Conservation (phyloP, 2,329 filamentous ascomycete genomes). For the Botrytis elliptica region DNA sequence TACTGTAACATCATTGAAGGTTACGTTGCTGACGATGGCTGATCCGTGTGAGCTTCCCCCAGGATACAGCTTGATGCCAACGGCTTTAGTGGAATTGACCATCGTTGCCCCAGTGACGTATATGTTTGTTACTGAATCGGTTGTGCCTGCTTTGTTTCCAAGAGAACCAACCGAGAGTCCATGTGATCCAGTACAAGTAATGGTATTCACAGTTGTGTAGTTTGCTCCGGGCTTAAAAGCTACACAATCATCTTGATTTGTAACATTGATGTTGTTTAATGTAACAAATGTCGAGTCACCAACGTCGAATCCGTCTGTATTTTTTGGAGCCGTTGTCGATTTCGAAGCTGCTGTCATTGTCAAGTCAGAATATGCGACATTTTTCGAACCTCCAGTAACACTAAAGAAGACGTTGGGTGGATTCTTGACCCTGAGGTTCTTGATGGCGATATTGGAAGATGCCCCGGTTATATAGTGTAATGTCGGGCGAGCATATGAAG, state of each 20-base stretch:
- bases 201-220: slow-evolving; percentile 43
- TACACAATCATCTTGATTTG: slow-evolving; percentile 59
- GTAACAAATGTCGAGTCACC: slow-evolving; percentile 47
- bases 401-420: slow-evolving; percentile 48
- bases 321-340: slow-evolving; percentile 45
- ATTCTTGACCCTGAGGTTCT: slow-evolving; percentile 43
- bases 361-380: slow-evolving; percentile 42
- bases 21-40: slow-evolving; percentile 45
- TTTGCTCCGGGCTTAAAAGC: slow-evolving; percentile 56
- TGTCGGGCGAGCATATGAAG: slow-evolving; percentile 43
- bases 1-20: slow-evolving; percentile 42
- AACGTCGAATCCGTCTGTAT: slow-evolving; percentile 55
- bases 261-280: slow-evolving; percentile 50
- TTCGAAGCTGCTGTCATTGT: slow-evolving; percentile 44
- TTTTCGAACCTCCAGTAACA: slow-evolving; percentile 40
- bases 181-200: slow-evolving; percentile 48
- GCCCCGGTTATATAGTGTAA: slow-evolving; percentile 44
- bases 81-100: slow-evolving; percentile 46
- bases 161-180: slow-evolving; percentile 50
- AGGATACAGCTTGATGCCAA: slow-evolving; percentile 48
- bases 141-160: slow-evolving; percentile 38
- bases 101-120: slow-evolving; percentile 44
- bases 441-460: slow-evolving; percentile 41
- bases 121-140: slow-evolving; percentile 46
- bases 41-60: slow-evolving; percentile 41